These are phyloP conservation scores for Paulownia fortunei DNA, from an alignment of 257 asterid genomes.

Conservation along the genomic window DNA sequence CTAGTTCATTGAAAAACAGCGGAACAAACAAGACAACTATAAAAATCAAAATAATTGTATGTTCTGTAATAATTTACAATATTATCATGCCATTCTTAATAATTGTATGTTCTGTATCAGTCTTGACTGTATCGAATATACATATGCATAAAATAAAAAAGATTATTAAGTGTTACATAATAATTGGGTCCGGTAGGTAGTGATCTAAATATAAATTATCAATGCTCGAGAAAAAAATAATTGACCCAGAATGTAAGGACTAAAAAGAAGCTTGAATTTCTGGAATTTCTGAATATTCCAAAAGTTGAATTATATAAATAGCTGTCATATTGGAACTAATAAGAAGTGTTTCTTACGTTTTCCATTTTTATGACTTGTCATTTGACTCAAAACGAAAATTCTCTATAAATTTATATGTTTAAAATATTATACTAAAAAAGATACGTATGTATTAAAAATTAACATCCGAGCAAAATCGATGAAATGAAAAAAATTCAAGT, in stretches of 20 bases:
- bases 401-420: too few relatives aligned
- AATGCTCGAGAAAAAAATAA: background rate
- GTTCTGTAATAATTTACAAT: background rate
- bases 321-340: background rate
- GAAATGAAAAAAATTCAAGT: too few relatives aligned
- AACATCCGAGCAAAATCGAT: too few relatives aligned
- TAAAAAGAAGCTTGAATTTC: background rate
- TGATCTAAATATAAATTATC: background rate
- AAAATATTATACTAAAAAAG: too few relatives aligned
- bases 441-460: too few relatives aligned
- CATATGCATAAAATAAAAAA: background rate
- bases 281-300: background rate
- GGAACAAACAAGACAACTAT: background rate
- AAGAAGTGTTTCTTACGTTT: background rate
- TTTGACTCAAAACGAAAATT: too few relatives aligned
- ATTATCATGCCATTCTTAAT: background rate
- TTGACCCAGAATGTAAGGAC: background rate
- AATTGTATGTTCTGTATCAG: background rate
- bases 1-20: background rate
- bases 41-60: too few relatives aligned
- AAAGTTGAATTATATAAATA: conserved; percentile 12
- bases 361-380: too few relatives aligned
- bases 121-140: too few relatives aligned
- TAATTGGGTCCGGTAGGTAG: background rate
- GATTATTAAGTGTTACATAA: background rate